Conservation (phyloP, 768 basidiomycete species). For the Phaeotremella skinneri region DNA sequence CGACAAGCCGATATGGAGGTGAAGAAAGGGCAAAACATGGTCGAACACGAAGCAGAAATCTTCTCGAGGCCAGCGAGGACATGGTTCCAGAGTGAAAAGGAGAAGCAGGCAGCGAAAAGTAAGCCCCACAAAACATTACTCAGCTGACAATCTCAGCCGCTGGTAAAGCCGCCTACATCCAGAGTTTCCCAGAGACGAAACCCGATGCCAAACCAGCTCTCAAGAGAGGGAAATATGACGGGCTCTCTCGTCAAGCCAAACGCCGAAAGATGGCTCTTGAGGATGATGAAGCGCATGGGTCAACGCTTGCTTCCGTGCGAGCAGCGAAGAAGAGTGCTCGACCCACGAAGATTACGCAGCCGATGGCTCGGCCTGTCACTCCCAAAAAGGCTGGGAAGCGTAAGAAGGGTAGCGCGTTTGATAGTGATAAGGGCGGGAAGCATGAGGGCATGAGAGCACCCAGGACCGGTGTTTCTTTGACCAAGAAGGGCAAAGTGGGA, state of each 20-base stretch:
- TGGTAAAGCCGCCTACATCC: conserved; percentile 74
- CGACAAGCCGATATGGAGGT: conserved; percentile 94
- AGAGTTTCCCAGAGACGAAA: conserved; percentile 55
- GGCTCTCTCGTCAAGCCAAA: conserved; percentile 82
- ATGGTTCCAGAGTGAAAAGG: conserved; percentile 93
- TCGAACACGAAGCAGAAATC: conserved; percentile 89
- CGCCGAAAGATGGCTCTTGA: conserved; percentile 82
- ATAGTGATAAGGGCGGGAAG: conserved; percentile 18
- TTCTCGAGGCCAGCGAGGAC: conserved; percentile 88
- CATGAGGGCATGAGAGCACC: conserved; percentile 45
- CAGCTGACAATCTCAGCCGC: conserved; percentile 56
- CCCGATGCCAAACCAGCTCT: conserved; percentile 25
- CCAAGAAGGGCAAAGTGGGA: conserved; percentile 29
- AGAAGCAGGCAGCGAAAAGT: conserved; percentile 81
- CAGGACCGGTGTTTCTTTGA: conserved; percentile 29
- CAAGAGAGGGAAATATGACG: conserved; percentile 55
- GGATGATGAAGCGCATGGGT: conserved; percentile 63
- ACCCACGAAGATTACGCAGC: conserved; percentile 71
- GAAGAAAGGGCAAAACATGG: conserved; percentile 89
- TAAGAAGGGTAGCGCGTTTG: conserved; percentile 38
- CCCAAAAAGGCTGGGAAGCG: conserved; percentile 21
- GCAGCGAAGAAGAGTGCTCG: conserved; percentile 76
- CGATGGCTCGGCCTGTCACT: conserved; percentile 45
- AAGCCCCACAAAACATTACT: conserved; percentile 10
- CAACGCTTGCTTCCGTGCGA: conserved; percentile 73